These are phyloP conservation scores for Diutina rugosa DNA, from an alignment of 1,139 yeast species.

Conservation along the genomic window DNA sequence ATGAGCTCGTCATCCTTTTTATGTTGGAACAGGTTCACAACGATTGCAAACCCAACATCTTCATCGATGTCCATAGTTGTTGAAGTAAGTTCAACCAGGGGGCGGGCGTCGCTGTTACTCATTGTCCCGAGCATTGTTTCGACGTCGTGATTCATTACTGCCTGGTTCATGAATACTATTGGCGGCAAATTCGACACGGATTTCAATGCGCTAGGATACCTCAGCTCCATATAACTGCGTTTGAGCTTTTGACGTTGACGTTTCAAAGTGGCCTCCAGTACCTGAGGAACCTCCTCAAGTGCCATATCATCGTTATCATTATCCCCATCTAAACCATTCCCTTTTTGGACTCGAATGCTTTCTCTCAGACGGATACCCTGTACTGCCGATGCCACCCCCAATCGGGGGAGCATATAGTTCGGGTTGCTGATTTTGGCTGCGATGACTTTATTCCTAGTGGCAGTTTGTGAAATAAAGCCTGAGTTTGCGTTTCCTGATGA, in stretches of 20 bases:
- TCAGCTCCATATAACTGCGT: slow-evolving; percentile 18
- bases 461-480: slow-evolving; percentile 3
- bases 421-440: slow-evolving; percentile 27
- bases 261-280: slow-evolving; percentile 20
- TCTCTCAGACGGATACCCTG: slow-evolving; percentile 21
- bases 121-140: background rate
- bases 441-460: slow-evolving; percentile 10
- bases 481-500: slow-evolving; percentile 15
- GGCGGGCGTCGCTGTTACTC: background rate
- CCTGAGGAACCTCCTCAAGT: slow-evolving; percentile 12
- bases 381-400: slow-evolving; percentile 36
- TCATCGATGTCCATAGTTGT: background rate
- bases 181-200: slow-evolving; percentile 24
- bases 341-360: slow-evolving; percentile 14
- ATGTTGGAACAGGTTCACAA: background rate
- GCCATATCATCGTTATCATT: slow-evolving; percentile 34
- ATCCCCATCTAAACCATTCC: slow-evolving; percentile 20
- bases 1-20: background rate
- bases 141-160: background rate
- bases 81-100: background rate
- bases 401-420: slow-evolving; percentile 28
- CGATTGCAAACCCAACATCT: background rate
- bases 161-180: slow-evolving; percentile 10
- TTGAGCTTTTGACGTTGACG: slow-evolving; percentile 22
- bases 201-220: slow-evolving; percentile 27